Base-by-base conservation (phyloP, 2,329 filamentous ascomycete genomes). In the Kalaharituber pfeilii region DNA sequence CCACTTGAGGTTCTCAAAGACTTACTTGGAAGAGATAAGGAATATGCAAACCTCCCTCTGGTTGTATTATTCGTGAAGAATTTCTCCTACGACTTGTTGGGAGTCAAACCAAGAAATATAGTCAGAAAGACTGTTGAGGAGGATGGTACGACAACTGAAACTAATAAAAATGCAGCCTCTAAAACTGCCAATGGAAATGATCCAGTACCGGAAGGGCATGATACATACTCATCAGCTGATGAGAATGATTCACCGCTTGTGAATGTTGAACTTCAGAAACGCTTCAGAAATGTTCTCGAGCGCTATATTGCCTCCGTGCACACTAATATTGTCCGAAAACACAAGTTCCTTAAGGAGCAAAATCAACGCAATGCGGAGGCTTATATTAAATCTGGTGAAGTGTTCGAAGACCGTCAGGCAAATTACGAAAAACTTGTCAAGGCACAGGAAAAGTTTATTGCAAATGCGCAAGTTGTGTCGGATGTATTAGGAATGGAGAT, bases 1-100 rank as follows among this genome's bases (percentile, higher is more conserved):
- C 93, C 93, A 2, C 73, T 98, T 20, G 91, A 98, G 67, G 89
- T 96, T n/a, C 72, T 98, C 39, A 98, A 98, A 70, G 93, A 98
- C 66, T 77, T 98, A 60, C 76, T 98, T 15, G 87, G 88, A 6
- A 82, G 96, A 66, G 91, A 98, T 67, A 80, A 87, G 53, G 89
- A 98, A 62, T 91, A 96, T 65, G 73, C 79, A 53, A 98, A 96
- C 65, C 71, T 98, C 44, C 87, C 91, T 1, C 72, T 98, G 47
- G 82, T 95, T 5, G 91, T 96, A 51, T 77, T 94, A 13, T 98
- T 98, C 65, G 88, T 94, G 61, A 98, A 95, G 70, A 82, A 85
- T 18, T 98, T 96, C 64, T 82, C 84, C 59, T 98, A 89, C 88
- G 93, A 98, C 69, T 78, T 96, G 30, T 71, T 98, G 13, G 91